Base-by-base conservation (phyloP, 139 green algal species). In the Chlamydomonas applanata region DNA sequence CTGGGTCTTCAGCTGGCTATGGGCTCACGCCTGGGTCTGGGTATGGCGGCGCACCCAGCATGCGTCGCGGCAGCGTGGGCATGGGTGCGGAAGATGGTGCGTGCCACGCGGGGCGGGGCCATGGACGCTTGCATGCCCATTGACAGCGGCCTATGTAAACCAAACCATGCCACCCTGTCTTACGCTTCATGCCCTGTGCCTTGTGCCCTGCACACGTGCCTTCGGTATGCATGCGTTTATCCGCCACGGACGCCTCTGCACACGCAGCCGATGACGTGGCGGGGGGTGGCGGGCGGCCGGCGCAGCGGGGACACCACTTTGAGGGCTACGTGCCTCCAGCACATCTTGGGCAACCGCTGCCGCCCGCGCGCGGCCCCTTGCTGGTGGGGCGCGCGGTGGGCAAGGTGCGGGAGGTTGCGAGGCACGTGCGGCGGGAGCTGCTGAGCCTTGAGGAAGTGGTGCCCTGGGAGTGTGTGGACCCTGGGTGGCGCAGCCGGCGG, bases 321-420 rank as follows among this genome's bases (percentile, higher is more conserved):
- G 72, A 77, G 30, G 45, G 59, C 7, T 32, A 46, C 20, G 35
- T 72, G 30, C 53, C 64, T 35, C 65, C 74, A 17, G 33, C 64
- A 17, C 33, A 71, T 32, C 17, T 32, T n/a, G 64, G 54, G 27
- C 64, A 79, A 52, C 49, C 35, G 11, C 74, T 79, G 35, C 74
- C 52, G 36, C 64, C 74, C 7, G 64, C 74, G 0, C 65, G 74
- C 1, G 64, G 73, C n/a, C n/a, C 25, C 5, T 4, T 19, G 57
- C 25, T 36, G 57, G 19, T 36, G n/a, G 62, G 62, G 25, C 30
- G 33, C 7, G 62, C 25, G 2, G 62, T 69, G 62, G 17, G 62
- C 62, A 69, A 69, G 62, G 4, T 32, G 33, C 30, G 62, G 9
- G 62, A 69, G 17, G 33, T 69, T 4, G 62, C 32, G 20, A 7